Evolutionary conservation across 2,329 filamentous ascomycete species (phyloP).

Genomic region (Pezicula radicicola): DNA sequence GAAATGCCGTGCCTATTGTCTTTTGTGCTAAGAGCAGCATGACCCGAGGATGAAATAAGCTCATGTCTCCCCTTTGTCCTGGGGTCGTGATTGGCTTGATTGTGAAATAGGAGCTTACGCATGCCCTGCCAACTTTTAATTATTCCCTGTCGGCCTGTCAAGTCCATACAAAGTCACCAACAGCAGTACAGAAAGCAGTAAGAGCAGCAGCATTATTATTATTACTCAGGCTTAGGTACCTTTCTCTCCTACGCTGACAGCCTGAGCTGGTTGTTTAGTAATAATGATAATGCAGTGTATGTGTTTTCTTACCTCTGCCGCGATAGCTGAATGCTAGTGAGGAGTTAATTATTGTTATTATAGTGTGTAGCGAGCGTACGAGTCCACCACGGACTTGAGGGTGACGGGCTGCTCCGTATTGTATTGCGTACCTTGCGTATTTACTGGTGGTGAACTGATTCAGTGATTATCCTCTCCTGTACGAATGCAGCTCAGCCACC

Average conservation of each 20-base stretch:
- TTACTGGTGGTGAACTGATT: not conserved
- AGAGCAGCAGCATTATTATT: not conserved
- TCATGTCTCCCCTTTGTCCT: not conserved
- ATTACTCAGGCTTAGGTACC: no score
- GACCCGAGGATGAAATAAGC: slow-evolving; percentile 1
- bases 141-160: not conserved
- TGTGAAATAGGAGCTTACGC: not conserved
- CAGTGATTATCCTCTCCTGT: not conserved
- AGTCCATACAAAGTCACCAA: not conserved
- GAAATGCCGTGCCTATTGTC: not conserved
- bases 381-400: no score
- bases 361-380: no score
- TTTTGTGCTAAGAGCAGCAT: not conserved
- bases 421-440: not conserved
- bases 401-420: no score
- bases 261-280: no score
- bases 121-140: not conserved
- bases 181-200: not conserved
- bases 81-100: not conserved
- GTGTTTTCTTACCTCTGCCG: no score
- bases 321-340: no score
- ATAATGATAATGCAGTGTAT: no score
- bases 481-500: not conserved
- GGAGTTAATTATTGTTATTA: no score
- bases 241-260: no score